Evolutionary conservation across 345 rosid genomes (phyloP).

Genomic region (Eucalyptus lansdowneana): DNA sequence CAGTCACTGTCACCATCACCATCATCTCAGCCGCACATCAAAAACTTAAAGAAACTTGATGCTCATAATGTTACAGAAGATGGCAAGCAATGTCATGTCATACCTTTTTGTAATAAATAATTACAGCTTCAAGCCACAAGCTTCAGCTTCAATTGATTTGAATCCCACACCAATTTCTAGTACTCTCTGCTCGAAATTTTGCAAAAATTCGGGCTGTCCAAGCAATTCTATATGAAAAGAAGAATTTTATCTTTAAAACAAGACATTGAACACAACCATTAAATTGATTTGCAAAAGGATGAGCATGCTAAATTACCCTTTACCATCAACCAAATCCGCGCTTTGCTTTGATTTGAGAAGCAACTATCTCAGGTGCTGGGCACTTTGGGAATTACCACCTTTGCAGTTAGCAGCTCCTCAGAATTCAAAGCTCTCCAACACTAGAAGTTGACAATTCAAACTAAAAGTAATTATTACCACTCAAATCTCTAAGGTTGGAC

Average conservation of each 20-base stretch:
- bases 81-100: background rate
- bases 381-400: background rate
- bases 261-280: background rate
- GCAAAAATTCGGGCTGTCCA: background rate
- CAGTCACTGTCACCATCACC: background rate
- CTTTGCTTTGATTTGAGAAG: background rate
- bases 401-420: background rate
- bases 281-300: background rate
- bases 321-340: background rate
- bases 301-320: background rate
- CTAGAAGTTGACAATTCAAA: background rate
- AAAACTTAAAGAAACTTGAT: background rate
- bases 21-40: background rate
- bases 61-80: background rate
- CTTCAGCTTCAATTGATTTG: background rate
- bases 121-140: background rate
- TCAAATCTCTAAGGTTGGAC: background rate
- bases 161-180: background rate
- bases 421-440: background rate
- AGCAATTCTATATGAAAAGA: background rate
- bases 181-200: background rate
- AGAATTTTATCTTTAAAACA: background rate
- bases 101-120: background rate
- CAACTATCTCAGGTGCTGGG: fast-evolving
- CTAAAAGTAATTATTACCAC: background rate